phyloP scores from a whole-genome alignment of 768 basidiomycete genomes.

The Chalciporus piperatus region DNA sequence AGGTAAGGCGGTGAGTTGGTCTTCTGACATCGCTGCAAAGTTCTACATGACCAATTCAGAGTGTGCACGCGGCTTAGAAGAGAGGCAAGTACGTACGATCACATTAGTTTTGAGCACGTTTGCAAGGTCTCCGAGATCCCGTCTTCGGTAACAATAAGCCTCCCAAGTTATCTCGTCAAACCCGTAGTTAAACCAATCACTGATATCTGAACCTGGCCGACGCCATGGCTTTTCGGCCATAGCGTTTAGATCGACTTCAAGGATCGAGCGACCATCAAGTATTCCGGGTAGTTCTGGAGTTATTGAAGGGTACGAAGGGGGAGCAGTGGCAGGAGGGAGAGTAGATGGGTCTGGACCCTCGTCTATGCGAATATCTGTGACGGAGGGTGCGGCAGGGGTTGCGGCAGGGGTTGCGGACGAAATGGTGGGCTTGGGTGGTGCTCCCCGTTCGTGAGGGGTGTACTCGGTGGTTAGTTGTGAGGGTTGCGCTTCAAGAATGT shows the following conservation, averaged over 20 bases:
- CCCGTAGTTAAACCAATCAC: constrained; percentile 99
- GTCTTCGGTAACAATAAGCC: constrained; percentile 81
- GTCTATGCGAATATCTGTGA: constrained; percentile 28
- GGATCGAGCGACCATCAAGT: constrained; percentile 73
- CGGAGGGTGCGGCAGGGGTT: constrained; percentile 16
- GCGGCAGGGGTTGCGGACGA: constrained; percentile 22
- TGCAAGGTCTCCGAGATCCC: constrained; percentile 77
- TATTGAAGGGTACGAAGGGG: constrained; percentile 77
- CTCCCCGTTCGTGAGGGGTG: constrained; percentile 66
- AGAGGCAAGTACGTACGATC: constrained; percentile 49
- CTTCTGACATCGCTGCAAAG: constrained; percentile 80
- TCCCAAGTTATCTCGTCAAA: constrained; percentile 98
- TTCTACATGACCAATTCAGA: constrained; percentile 44
- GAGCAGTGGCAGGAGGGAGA: constrained; percentile 66
- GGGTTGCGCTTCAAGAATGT: constrained; percentile 31
- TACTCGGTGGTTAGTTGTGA: constrained; percentile 80
- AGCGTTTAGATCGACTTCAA: constrained; percentile 77
- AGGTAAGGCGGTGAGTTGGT: constrained; percentile 72
- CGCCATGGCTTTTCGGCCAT: constrained; percentile 89
- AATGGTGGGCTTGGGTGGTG: constrained; percentile 32
- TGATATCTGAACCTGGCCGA: constrained; percentile 84
- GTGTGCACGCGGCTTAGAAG: neutral
- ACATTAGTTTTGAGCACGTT: constrained; percentile 81
- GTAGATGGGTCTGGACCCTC: constrained; percentile 61
- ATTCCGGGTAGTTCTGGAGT: constrained; percentile 65